Evolutionary conservation across 495 filamentous ascomycete genomes (phyloP).

Genomic region (Penicillium cataractarum): DNA sequence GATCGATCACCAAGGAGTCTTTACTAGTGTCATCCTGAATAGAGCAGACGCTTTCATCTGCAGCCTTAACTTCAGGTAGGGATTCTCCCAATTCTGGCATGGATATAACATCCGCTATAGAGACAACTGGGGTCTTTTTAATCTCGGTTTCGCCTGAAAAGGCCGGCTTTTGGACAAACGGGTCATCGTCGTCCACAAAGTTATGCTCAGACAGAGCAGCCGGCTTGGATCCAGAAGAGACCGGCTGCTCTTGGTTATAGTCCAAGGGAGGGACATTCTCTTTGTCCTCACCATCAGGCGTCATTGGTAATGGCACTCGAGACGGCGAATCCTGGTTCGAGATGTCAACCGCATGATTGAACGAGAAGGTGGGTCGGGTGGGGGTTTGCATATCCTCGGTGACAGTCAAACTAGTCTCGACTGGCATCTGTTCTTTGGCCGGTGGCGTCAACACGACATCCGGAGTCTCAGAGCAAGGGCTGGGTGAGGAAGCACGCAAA

Average conservation of each 20-base stretch:
- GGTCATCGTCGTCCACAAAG: constrained; percentile 5
- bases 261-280: constrained; percentile 28
- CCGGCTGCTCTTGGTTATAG: constrained; percentile 6
- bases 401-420: not conserved
- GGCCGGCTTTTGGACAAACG: constrained; percentile 2
- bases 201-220: constrained; percentile 18
- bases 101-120: not conserved
- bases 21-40: not conserved
- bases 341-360: not conserved
- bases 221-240: constrained; percentile 2
- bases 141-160: not conserved
- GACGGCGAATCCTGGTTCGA: constrained; percentile 8
- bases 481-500: not conserved
- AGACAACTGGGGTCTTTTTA: not conserved
- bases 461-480: not conserved
- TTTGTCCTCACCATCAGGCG: constrained; percentile 20
- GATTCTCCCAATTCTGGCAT: not conserved
- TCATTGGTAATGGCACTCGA: constrained; percentile 11
- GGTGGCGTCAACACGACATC: not conserved
- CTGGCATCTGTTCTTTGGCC: not conserved
- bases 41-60: not conserved
- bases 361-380: constrained; percentile 16
- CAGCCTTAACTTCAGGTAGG: not conserved
- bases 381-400: constrained; percentile 24
- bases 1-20: not conserved